Percentiles rank a stretch among this genome's conserved stretches.
Evolutionary conservation across 139 green algal species (phyloP).

Genomic region (Zygnema cylindricum): DNA sequence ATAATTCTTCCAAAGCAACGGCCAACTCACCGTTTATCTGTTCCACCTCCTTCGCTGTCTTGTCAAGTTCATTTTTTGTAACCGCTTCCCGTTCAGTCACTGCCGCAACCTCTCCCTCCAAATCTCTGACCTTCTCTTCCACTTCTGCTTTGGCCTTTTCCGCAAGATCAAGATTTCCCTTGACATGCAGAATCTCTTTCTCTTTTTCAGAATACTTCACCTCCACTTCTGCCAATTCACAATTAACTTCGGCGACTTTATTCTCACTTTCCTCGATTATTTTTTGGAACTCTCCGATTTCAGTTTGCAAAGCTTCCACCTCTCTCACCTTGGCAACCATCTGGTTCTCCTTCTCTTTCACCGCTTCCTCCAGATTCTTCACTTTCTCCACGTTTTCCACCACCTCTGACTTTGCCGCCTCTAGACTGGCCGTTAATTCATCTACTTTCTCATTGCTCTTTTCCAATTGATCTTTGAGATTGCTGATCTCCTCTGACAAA

Average conservation of each 20-base stretch:
- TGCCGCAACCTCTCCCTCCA: background rate
- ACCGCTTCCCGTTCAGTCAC: background rate
- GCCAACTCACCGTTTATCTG: background rate
- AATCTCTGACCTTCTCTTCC: background rate
- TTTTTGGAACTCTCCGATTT: background rate
- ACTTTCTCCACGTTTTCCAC: background rate
- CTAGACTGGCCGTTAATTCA: background rate
- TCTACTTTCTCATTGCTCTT: background rate
- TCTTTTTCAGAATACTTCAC: background rate
- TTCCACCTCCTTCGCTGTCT: background rate
- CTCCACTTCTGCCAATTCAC: background rate
- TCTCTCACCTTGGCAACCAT: background rate
- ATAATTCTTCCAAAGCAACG: background rate
- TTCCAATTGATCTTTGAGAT: background rate
- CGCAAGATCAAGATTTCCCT: background rate
- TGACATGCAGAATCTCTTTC: background rate
- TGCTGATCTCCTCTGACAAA: background rate
- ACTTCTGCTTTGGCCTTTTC: background rate
- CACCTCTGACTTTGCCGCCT: background rate
- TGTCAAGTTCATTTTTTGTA: background rate
- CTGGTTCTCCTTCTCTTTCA: background rate
- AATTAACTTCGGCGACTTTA: background rate
- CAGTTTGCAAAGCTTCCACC: background rate
- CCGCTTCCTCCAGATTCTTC: background rate
- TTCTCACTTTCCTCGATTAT: background rate